phyloP scores from a whole-genome alignment of 2,329 filamentous ascomycete species.

The Fonsecaea erecta region DNA sequence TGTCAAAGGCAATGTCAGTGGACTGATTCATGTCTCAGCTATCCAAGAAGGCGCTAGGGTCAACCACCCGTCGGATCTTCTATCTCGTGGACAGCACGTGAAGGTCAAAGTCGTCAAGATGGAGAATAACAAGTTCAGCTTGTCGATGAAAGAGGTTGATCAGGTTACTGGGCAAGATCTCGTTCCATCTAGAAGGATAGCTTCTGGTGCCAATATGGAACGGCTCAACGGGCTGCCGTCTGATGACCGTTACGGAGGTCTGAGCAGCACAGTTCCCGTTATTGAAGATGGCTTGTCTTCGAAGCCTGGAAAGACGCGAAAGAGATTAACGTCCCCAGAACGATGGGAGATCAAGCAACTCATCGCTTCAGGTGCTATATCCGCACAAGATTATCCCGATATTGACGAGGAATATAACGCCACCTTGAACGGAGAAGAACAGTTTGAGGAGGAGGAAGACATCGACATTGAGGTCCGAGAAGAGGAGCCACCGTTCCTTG shows the following conservation, averaged over 20 bases:
- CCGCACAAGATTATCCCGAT: slow-evolving; percentile 91
- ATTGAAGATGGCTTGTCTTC: slow-evolving; percentile 65
- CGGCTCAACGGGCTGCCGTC: slow-evolving; percentile 68
- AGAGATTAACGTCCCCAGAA: slow-evolving; percentile 94
- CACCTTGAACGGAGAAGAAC: slow-evolving; percentile 80
- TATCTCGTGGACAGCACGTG: slow-evolving; percentile 78
- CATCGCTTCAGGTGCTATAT: slow-evolving; percentile 91
- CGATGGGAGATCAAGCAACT: slow-evolving; percentile 97
- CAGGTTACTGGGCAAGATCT: slow-evolving; percentile 85
- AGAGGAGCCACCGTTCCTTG: slow-evolving; percentile 93
- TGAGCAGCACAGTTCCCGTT: slow-evolving; percentile 62
- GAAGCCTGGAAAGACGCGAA: slow-evolving; percentile 69
- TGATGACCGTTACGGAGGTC: slow-evolving; percentile 63
- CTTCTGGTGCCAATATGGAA: slow-evolving; percentile 89
- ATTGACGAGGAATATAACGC: slow-evolving; percentile 92
- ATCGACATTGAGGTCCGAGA: slow-evolving; percentile 96
- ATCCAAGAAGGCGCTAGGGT: slow-evolving; percentile 84
- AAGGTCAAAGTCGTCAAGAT: slow-evolving; percentile 93
- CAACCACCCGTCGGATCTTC: slow-evolving; percentile 86
- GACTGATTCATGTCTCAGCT: slow-evolving; percentile 89
- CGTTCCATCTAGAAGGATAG: slow-evolving; percentile 74
- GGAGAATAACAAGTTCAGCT: slow-evolving; percentile 76
- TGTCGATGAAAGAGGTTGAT: slow-evolving; percentile 98
- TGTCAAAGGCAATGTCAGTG: slow-evolving; percentile 86
- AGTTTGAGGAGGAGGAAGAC: slow-evolving; percentile 84